A percentile compares a stretch with the other conserved stretches of the same genome.
phyloP scores from a whole-genome alignment of 2,329 filamentous ascomycete species.

The Mollisia scopiformis region DNA sequence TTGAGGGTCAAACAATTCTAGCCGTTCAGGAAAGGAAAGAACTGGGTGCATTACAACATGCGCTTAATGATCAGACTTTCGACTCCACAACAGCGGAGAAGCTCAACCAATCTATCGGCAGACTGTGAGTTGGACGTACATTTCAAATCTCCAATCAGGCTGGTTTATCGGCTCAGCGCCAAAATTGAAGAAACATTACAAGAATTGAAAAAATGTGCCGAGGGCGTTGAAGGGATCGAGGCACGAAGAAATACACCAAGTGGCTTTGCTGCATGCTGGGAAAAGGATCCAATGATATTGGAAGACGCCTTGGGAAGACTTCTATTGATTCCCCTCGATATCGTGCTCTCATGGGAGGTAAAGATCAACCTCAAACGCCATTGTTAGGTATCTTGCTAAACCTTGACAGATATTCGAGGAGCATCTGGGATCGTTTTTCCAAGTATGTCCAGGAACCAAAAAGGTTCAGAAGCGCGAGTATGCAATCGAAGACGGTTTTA shows the following conservation, averaged over 20 bases:
- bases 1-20: not conserved
- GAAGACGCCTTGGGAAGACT: constrained; percentile 3
- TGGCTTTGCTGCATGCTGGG: constrained; percentile 7
- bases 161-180: not conserved
- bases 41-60: not conserved
- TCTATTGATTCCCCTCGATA: constrained; percentile 2
- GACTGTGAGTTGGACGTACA: not conserved
- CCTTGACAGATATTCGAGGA: not conserved
- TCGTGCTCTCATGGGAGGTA: constrained; percentile 8
- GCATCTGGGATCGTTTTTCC: not conserved
- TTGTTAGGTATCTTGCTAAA: not conserved
- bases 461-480: constrained; percentile 9
- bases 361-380: not conserved
- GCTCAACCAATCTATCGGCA: not conserved
- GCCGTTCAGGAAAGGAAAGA: not conserved
- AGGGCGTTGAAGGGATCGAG: not conserved
- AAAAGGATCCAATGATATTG: constrained; percentile 9
- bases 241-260: not conserved
- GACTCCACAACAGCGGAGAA: not conserved
- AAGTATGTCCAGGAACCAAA: not conserved
- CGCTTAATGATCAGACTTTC: not conserved
- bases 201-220: not conserved
- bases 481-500: constrained; percentile 5
- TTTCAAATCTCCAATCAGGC: not conserved
- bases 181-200: not conserved